Evolutionary conservation across 2,329 filamentous ascomycete genomes (phyloP), one percentile per base, ranked within the genome.

Genomic region (Hypomyces perniciosus): DNA sequence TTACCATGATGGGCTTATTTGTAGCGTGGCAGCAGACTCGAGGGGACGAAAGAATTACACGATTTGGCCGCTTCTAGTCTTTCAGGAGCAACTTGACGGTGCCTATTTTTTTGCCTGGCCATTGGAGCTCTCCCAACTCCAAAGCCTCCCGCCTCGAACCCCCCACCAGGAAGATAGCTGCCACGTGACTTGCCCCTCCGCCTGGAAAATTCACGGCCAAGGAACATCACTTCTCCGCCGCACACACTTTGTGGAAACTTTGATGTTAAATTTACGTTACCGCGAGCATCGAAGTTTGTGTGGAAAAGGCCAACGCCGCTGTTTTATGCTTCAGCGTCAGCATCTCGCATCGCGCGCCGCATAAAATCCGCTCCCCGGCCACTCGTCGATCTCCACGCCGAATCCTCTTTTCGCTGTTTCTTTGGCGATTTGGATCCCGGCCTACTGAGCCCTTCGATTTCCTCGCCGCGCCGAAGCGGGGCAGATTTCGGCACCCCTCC

Each of bases 141-240:
- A 20, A 50, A 40, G 45, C 39, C 41, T 43, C 48, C 48, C 48
- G 46, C 48, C 48, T 46, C 46, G 43, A 57, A 53, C 59, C 60
- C 62, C 60, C 62, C 59, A 54, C 54, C 34, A 37, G 20, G 13
- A 27, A 42, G n/a, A 37, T 38, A 43, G 48, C 48, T 55, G 41
- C 35, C 68, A 71, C 68, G 68, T 71, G 68, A 71, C 61, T 71
- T 71, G 68, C 68, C 68, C 68, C 67, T 68, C 68, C 59, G 48
- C 49, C 53, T 53, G 47, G 52, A 54, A 56, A 56, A 56, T 56
- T 52, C 53, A 55, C 66, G 66, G 66, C 50, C 39, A 48, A 62
- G 65, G 67, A 68, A 67, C 57, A 70, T 69, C 59, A 57, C 61
- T 69, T 68, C 62, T 70, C 68, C 68, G 67, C 60, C 61, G 64